Percentiles rank a stretch among this genome's conserved stretches.
phyloP scores from a whole-genome alignment of 73 alveolate species.

The Symbiodinium natans region DNA sequence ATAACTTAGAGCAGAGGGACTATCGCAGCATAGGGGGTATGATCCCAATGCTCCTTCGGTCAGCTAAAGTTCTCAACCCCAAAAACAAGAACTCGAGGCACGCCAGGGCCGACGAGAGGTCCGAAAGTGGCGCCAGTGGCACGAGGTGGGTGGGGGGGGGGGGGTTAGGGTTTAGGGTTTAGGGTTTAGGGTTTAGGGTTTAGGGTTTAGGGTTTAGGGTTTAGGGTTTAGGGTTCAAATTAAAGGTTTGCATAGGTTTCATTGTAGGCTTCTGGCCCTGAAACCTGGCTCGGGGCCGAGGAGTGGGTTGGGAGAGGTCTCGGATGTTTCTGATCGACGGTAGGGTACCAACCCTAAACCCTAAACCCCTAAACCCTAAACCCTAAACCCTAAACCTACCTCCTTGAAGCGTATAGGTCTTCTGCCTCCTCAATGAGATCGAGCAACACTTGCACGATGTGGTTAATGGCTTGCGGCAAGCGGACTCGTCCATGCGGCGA shows the following conservation, averaged over 20 bases:
- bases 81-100: not conserved
- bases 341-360: too few relatives aligned
- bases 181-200: not conserved
- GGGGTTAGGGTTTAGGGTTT: not conserved
- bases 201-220: not conserved
- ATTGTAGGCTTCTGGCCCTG: too few relatives aligned
- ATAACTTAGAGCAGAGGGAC: too few relatives aligned
- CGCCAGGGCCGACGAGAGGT: not conserved
- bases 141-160: not conserved
- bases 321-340: too few relatives aligned
- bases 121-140: slow-evolving; percentile 1
- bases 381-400: not conserved
- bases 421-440: not conserved
- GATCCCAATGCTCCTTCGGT: too few relatives aligned
- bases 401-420: not conserved
- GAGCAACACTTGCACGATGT: not conserved
- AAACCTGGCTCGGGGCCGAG: too few relatives aligned
- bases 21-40: too few relatives aligned
- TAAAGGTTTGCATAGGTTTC: too few relatives aligned
- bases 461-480: not conserved
- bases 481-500: not conserved
- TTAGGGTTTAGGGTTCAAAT: not conserved
- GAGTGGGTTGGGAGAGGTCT: too few relatives aligned
- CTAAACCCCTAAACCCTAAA: not conserved
- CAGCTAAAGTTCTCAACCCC: too few relatives aligned